Evolutionary conservation across 148 eudicot genomes (phyloP).

Genomic region (Fagopyrum homotropicum): DNA sequence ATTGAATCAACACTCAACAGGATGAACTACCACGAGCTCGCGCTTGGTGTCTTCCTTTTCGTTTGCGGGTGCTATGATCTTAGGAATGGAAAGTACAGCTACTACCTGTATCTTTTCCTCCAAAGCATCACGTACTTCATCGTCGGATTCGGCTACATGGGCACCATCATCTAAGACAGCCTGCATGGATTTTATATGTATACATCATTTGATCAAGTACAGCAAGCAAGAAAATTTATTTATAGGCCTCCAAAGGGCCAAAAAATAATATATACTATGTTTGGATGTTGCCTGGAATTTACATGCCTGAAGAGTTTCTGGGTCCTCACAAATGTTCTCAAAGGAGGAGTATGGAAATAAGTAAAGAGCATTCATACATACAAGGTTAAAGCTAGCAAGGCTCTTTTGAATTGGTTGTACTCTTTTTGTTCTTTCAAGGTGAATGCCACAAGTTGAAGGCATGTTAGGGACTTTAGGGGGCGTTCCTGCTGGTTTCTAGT

Average conservation of each 20-base stretch:
- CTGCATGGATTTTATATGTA: conserved; percentile 19
- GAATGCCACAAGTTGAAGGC: background rate
- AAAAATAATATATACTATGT: conserved; percentile 9
- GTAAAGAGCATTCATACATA: background rate
- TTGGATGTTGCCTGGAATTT: conserved; percentile 1
- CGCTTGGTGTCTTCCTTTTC: conserved; percentile 75
- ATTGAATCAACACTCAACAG: conserved; percentile 26
- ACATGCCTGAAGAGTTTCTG: background rate
- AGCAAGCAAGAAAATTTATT: conserved; percentile 10
- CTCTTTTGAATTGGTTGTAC: background rate
- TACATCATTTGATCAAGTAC: conserved; percentile 13
- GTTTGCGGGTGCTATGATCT: conserved; percentile 66
- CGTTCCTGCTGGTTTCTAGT: background rate
- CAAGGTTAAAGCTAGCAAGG: background rate
- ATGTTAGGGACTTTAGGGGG: conserved; percentile 8
- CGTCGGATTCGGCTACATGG: conserved; percentile 85
- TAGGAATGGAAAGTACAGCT: conserved; percentile 62
- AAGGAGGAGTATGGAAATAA: conserved; percentile 1
- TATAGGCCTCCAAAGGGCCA: background rate
- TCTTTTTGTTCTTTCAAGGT: background rate
- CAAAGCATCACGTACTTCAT: conserved; percentile 76
- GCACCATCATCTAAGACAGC: conserved; percentile 49
- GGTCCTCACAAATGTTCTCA: background rate
- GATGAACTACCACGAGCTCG: conserved; percentile 62
- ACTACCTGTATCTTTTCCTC: conserved; percentile 79